These are phyloP conservation scores for Graphiopsis chlorocephala DNA, from an alignment of 2,329 filamentous ascomycete species.

Conservation along the genomic window DNA sequence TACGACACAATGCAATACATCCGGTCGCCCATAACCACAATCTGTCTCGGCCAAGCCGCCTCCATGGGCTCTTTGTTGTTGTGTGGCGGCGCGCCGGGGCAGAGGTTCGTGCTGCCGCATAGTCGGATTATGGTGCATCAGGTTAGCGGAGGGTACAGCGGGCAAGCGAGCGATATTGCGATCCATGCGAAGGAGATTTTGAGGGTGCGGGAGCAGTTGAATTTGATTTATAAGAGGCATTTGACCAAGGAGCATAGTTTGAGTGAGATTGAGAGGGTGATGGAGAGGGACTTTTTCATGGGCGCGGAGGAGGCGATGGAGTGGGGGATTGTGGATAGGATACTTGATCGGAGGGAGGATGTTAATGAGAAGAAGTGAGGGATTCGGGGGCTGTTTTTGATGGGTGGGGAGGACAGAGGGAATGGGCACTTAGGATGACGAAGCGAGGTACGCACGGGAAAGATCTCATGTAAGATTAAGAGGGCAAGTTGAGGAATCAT, in stretches of 20 bases:
- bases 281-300: constrained; percentile 97
- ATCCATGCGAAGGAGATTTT: constrained; percentile 98
- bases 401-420: no score
- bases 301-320: constrained; percentile 83
- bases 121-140: constrained; percentile 97
- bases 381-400: not conserved
- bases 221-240: constrained; percentile 84
- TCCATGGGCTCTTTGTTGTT: constrained; percentile 92
- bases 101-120: constrained; percentile 87
- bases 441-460: not conserved
- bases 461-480: not conserved
- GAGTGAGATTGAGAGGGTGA: constrained; percentile 85
- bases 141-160: constrained; percentile 71
- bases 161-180: constrained; percentile 76
- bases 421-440: not conserved
- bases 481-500: not conserved
- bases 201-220: constrained; percentile 77
- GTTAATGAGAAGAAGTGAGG: not conserved
- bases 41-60: constrained; percentile 90
- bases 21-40: constrained; percentile 84
- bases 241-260: constrained; percentile 77
- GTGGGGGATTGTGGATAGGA: constrained; percentile 88
- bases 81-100: constrained; percentile 78
- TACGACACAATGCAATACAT: constrained; percentile 99
- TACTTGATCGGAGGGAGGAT: constrained; percentile 63